phyloP scores from a whole-genome alignment of 2,329 filamentous ascomycete species.

The Diplodia mutila region DNA sequence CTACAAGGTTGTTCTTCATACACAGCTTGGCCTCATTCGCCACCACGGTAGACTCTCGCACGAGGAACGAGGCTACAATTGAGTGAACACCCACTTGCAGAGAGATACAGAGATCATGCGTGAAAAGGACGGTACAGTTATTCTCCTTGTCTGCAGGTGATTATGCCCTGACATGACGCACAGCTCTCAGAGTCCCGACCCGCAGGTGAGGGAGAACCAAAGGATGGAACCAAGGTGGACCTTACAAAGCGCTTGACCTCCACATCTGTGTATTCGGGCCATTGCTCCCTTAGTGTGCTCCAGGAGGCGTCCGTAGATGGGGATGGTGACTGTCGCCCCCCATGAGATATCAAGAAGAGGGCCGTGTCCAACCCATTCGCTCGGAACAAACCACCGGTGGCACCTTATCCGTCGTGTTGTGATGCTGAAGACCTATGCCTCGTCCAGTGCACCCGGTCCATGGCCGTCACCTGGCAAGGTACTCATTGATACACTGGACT shows the following conservation, averaged over 20 bases:
- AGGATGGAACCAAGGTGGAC: not conserved
- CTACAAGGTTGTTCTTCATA: too few relatives aligned
- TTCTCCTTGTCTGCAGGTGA: not conserved
- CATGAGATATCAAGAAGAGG: not conserved
- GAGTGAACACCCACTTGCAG: too few relatives aligned
- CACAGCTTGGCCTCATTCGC: too few relatives aligned
- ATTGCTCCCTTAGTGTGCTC: not conserved
- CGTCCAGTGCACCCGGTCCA: not conserved
- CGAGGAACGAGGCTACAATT: too few relatives aligned
- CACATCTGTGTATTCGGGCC: not conserved
- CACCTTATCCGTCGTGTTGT: constrained; percentile 7
- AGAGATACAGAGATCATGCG: not conserved
- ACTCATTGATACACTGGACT: not conserved
- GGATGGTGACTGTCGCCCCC: not conserved
- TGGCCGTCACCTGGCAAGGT: not conserved
- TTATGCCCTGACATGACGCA: not conserved
- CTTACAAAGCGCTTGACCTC: not conserved
- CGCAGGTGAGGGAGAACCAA: not conserved
- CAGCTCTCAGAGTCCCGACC: not conserved
- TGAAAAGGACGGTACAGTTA: not conserved
- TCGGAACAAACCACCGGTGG: constrained; percentile 5
- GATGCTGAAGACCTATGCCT: constrained; percentile 19
- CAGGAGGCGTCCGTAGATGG: not conserved
- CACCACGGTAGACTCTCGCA: too few relatives aligned
- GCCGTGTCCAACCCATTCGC: not conserved